A percentile compares a stretch with the other conserved stretches of the same genome.
Evolutionary conservation across 176 grass and related monocot genomes (phyloP).

Genomic region (Chrysopogon serrulatus): DNA sequence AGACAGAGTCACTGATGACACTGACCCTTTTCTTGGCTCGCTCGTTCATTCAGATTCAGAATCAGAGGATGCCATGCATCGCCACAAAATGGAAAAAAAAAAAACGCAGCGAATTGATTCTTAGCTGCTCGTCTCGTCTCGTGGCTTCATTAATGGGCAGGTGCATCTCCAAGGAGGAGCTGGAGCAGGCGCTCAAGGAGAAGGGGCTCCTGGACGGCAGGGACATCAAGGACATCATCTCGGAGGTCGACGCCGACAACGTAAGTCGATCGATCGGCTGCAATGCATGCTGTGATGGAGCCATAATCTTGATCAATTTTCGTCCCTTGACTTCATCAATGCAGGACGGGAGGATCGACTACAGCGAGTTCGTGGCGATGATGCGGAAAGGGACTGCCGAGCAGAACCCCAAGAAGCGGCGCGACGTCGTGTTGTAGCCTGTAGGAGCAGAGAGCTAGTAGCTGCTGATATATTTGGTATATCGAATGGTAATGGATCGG

Average conservation of each 20-base stretch:
- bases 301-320: too few relatives aligned
- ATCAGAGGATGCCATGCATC: neutral
- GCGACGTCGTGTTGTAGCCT: constrained; percentile 56
- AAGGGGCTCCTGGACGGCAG: constrained; percentile 67
- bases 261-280: constrained; percentile 32
- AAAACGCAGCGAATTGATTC: neutral
- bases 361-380: constrained; percentile 80
- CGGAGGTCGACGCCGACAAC: constrained; percentile 80
- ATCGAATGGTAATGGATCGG: neutral
- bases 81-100: too few relatives aligned
- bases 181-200: constrained; percentile 83
- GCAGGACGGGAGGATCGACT: constrained; percentile 90
- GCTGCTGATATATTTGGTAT: neutral
- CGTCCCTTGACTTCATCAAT: too few relatives aligned
- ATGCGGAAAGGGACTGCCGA: constrained; percentile 81
- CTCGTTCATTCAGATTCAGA: too few relatives aligned
- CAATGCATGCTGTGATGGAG: neutral
- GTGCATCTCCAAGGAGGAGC: constrained; percentile 82
- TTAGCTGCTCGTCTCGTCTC: neutral
- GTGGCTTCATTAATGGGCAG: constrained; percentile 1
- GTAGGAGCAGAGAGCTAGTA: neutral
- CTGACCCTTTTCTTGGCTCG: too few relatives aligned
- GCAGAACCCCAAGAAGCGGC: constrained; percentile 71
- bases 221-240: constrained; percentile 81
- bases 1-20: too few relatives aligned